Evolutionary conservation across 2,329 filamentous ascomycete genomes (phyloP), one percentile per base, ranked within the genome.

Genomic region (Paraphaeosphaeria minitans): DNA sequence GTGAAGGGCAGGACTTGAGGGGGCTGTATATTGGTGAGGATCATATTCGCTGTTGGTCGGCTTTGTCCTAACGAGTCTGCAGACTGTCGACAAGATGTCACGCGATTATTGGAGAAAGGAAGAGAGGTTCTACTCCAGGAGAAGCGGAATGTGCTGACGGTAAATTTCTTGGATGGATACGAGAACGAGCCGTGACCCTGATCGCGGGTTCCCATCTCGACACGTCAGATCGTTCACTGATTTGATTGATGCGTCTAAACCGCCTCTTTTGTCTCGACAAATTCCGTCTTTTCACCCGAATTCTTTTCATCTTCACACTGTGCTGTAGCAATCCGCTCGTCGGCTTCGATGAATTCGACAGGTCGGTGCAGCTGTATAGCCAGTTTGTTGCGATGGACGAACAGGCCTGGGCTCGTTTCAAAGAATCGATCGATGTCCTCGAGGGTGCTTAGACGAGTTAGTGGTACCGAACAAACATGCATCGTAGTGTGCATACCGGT

Each of bases 351-450:
- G 52, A 80, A 84, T 57, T 80, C 78, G n/a, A 69, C 61, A 1
- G 83, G 83, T 29, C 82, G 75, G 60, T 79, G 79, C 6, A 77
- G 71, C 5, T 72, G 75, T 6, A 80, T 79, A 0, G 82, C 82
- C 31, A 84, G 75, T 51, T 81, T 80, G 55, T 85, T 81, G 3
- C 68, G 71, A 63, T 79, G 77, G 10, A 85, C 79, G 9, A 85
- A 73, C 3, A 84, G 57, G 2, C 67, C 70, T 1, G 72, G 72
- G 13, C 63, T 59, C 0, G 70, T 72, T 42, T 71, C 71, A 53
- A 78, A 79, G 60, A 78, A 77, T 5, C 75, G 69, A 59, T 83
- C 80, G 68, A 83, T 82, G 46, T 83, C 81, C 64, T 84, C 81
- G 7, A 84, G 73, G 0, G 81, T 73, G 1, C 63, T 60, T 33